Conservation (phyloP, 305 asterid species). For the Galium porrigens region DNA sequence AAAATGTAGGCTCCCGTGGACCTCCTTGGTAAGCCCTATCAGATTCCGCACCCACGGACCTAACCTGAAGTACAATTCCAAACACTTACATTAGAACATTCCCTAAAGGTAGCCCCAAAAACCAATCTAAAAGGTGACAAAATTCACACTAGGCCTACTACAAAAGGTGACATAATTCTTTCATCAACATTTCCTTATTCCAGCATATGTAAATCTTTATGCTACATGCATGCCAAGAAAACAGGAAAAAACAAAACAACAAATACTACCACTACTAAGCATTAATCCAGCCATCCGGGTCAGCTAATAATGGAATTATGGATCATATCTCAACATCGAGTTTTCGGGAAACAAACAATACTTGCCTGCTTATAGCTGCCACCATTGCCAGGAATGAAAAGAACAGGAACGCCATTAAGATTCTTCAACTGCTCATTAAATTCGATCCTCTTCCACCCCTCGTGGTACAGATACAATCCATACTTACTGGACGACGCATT, state of each 20-base stretch:
- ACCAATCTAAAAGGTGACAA: not conserved
- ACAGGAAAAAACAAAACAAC: not conserved
- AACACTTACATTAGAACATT: not conserved
- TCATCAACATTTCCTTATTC: not conserved
- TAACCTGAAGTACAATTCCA: conserved; percentile 37
- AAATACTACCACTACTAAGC: not conserved
- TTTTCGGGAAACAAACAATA: not conserved
- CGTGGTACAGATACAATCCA: conserved; percentile 71
- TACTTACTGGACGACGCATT: conserved; percentile 48
- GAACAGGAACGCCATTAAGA: conserved; percentile 79
- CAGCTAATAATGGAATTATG: not conserved
- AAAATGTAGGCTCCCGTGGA: conserved; percentile 48
- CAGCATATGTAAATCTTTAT: not conserved
- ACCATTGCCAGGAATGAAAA: conserved; percentile 90
- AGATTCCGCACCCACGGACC: conserved; percentile 88
- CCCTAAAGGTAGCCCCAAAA: not conserved
- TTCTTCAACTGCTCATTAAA: conserved; percentile 53
- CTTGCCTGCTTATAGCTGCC: conserved; percentile 98
- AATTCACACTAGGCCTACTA: not conserved
- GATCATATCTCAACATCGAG: not conserved
- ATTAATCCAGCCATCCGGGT: not conserved
- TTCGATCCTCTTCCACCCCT: conserved; percentile 85
- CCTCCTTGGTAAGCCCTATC: conserved; percentile 90
- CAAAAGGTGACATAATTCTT: not conserved
- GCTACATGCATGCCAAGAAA: not conserved